phyloP scores from a whole-genome alignment of 768 basidiomycete species.

The Trametopsis cervina region DNA sequence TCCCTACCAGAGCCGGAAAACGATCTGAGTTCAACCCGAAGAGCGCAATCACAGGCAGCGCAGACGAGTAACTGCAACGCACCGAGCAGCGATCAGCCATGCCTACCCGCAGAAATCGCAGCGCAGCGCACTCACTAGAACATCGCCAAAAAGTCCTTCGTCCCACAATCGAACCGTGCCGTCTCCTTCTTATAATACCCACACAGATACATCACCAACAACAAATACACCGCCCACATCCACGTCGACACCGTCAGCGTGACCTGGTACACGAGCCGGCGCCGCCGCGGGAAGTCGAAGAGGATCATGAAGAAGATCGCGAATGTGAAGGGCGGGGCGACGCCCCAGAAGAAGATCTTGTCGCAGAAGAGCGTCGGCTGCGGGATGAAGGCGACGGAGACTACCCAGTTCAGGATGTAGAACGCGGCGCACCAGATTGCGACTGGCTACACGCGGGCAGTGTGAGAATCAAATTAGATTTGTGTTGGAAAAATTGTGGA shows the following conservation, averaged over 20 bases:
- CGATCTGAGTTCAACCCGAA: constrained; percentile 67
- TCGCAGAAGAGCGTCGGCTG: constrained; percentile 41
- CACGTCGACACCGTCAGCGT: constrained; percentile 50
- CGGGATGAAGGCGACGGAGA: constrained; percentile 48
- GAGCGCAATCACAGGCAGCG: constrained; percentile 54
- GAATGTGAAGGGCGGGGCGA: constrained; percentile 54
- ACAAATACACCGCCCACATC: constrained; percentile 60
- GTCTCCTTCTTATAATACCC: constrained; percentile 31
- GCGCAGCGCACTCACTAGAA: constrained; percentile 25
- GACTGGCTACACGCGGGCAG: too few species aligned
- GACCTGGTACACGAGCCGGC: constrained; percentile 50
- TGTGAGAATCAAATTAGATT: too few species aligned
- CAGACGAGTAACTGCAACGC: constrained; percentile 24
- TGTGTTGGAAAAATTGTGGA: too few species aligned
- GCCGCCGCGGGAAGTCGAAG: constrained; percentile 65
- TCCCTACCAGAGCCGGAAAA: constrained; percentile 56
- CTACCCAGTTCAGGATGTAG: constrained; percentile 61
- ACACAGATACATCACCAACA: constrained; percentile 44
- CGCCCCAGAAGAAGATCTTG: too few species aligned
- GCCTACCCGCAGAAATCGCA: not conserved
- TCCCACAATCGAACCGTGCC: constrained; percentile 34
- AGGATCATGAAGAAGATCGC: constrained; percentile 58
- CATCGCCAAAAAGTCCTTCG: constrained; percentile 31
- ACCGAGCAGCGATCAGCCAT: too few species aligned
- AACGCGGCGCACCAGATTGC: constrained; percentile 59